phyloP scores from a whole-genome alignment of 2,329 filamentous ascomycete species.

The Cytospora paraplurivora region DNA sequence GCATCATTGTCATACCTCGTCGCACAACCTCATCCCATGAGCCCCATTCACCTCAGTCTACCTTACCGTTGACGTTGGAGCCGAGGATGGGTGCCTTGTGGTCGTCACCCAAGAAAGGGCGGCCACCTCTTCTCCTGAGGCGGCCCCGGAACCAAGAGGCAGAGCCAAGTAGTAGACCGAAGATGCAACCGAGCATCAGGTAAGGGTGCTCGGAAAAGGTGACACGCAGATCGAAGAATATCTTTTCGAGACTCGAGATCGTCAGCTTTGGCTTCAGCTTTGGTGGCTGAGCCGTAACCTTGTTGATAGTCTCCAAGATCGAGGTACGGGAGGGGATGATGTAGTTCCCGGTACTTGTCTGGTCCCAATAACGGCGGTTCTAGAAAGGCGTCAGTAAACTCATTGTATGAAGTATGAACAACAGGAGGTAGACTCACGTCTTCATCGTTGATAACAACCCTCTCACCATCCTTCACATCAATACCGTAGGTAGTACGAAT shows the following conservation, averaged over 20 bases:
- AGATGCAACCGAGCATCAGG: slow-evolving; percentile 58
- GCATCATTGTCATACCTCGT: not conserved
- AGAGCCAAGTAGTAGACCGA: slow-evolving; percentile 56
- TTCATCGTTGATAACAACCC: slow-evolving; percentile 95
- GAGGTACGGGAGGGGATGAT: slow-evolving; percentile 89
- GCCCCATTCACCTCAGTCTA: slow-evolving; percentile 44
- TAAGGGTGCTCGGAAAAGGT: slow-evolving; percentile 62
- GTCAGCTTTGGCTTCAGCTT: slow-evolving; percentile 77
- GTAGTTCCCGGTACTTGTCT: slow-evolving; percentile 81
- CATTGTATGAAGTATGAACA: not conserved
- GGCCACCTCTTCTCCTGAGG: slow-evolving; percentile 59
- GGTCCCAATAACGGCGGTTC: slow-evolving; percentile 95
- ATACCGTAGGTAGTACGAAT: slow-evolving; percentile 93
- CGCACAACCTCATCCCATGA: slow-evolving; percentile 22
- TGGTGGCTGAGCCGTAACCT: slow-evolving; percentile 68
- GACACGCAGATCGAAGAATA: slow-evolving; percentile 67
- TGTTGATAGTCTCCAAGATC: slow-evolving; percentile 82
- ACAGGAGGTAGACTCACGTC: slow-evolving; percentile 65
- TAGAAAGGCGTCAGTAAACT: slow-evolving; percentile 47
- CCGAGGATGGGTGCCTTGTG: slow-evolving; percentile 66
- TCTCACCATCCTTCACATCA: slow-evolving; percentile 82
- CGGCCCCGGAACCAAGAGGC: slow-evolving; percentile 58
- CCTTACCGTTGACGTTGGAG: slow-evolving; percentile 51
- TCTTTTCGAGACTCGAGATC: slow-evolving; percentile 69
- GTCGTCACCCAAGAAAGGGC: slow-evolving; percentile 62